Percentiles rank a stretch among this genome's conserved stretches.
phyloP scores from a whole-genome alignment of 306 rosid genomes.

The Boehmeria nivea region DNA sequence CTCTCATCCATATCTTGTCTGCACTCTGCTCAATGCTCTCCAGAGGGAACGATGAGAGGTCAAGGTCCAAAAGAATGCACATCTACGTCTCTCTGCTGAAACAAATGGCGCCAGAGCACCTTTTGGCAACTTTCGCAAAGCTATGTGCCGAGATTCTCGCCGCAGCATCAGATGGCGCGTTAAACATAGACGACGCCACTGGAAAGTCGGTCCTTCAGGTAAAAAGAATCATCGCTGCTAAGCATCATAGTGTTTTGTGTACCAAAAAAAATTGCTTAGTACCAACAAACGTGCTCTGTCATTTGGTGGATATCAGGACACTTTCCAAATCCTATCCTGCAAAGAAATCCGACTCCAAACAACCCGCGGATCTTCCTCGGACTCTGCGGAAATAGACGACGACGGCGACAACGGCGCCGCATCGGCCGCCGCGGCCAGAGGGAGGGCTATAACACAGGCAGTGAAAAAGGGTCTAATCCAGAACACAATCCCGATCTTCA shows the following conservation, averaged over 20 bases:
- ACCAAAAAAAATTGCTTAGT: too few species aligned
- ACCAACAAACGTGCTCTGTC: neutral
- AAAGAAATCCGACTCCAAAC: conserved; percentile 76
- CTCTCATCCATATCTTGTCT: conserved; percentile 8
- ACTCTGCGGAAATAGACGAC: conserved; percentile 64
- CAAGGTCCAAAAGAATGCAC: conserved; percentile 81
- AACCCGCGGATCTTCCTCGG: conserved; percentile 47
- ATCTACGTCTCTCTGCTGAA: conserved; percentile 79
- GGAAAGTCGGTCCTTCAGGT: conserved; percentile 89
- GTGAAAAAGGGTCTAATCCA: conserved; percentile 77
- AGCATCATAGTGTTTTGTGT: neutral
- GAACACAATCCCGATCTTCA: conserved; percentile 82
- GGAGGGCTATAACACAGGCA: conserved; percentile 71
- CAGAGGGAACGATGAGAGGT: conserved; percentile 79
- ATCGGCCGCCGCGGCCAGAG: conserved; percentile 50
- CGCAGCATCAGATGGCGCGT: conserved; percentile 86
- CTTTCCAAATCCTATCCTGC: conserved; percentile 72
- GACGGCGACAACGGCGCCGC: conserved; percentile 60
- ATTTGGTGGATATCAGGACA: conserved; percentile 43
- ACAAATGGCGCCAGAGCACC: conserved; percentile 97
- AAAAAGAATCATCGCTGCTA: neutral
- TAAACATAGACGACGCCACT: conserved; percentile 60
- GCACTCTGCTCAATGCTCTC: conserved; percentile 4
- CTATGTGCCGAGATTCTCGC: conserved; percentile 85
- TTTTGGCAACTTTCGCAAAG: conserved; percentile 86